Conservation (phyloP, 352 stramenopile genomes). For the Phytophthora foliorum region DNA sequence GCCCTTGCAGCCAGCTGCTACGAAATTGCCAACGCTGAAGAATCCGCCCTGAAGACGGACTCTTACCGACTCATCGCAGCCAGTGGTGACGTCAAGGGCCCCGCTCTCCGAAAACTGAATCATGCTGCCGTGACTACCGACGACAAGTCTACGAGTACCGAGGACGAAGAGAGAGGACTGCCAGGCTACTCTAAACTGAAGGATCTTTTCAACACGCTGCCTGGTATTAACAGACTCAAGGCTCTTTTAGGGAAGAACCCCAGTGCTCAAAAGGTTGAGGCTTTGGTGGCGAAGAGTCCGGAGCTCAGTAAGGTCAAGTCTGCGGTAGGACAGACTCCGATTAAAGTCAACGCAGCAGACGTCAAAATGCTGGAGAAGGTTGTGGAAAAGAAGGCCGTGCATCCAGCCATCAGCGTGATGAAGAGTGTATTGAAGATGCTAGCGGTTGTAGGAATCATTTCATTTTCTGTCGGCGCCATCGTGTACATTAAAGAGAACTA, state of each 20-base stretch:
- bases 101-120: background rate
- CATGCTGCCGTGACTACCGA: background rate
- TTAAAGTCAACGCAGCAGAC: background rate
- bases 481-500: constrained; percentile 19
- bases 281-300: constrained; percentile 1
- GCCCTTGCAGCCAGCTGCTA: constrained; percentile 13
- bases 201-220: background rate
- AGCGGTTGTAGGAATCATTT: constrained; percentile 13
- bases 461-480: constrained; percentile 23
- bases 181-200: constrained; percentile 7
- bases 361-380: constrained; percentile 1
- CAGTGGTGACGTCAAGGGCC: background rate
- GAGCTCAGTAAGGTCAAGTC: constrained; percentile 18
- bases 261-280: background rate
- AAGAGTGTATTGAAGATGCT: constrained; percentile 37
- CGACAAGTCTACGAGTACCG: background rate
- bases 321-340: background rate
- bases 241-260: background rate
- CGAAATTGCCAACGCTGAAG: constrained; percentile 4
- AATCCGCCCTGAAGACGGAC: background rate
- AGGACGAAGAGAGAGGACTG: constrained; percentile 27
- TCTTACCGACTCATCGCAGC: background rate
- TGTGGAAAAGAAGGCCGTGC: constrained; percentile 20
- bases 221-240: background rate
- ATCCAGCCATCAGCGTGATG: constrained; percentile 21